phyloP scores from a whole-genome alignment of 2,329 filamentous ascomycete species.

The Graphilbum ipis-grandicollis region DNA sequence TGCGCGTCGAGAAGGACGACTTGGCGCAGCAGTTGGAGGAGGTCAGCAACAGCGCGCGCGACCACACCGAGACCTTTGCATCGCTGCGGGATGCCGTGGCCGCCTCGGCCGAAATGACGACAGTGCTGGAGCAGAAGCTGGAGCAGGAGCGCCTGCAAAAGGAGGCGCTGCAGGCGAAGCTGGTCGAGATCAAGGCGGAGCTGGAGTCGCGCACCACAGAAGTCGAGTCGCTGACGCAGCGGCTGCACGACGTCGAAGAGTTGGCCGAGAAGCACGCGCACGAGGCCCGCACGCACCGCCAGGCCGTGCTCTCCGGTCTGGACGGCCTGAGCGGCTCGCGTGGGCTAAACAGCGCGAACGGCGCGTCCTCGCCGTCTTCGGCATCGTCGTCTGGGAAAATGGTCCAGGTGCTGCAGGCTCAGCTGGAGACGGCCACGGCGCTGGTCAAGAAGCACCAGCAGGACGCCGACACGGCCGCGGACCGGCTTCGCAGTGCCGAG shows the following conservation, averaged over 20 bases:
- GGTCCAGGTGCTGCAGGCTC: conserved; percentile 63
- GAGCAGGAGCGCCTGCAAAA: conserved; percentile 66
- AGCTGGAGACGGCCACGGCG: conserved; percentile 59
- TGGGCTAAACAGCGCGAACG: too few relatives aligned
- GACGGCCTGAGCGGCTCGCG: conserved; percentile 63
- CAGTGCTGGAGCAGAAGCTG: conserved; percentile 62
- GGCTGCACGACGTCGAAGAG: conserved; percentile 73
- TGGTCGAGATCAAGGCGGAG: conserved; percentile 61
- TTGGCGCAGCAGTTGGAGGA: conserved; percentile 52
- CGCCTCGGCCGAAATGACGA: conserved; percentile 61
- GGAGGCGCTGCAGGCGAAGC: conserved; percentile 58
- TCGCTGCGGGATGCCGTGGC: conserved; percentile 62
- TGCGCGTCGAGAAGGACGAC: conserved; percentile 77
- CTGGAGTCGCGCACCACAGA: conserved; percentile 69
- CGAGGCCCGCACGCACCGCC: conserved; percentile 72
- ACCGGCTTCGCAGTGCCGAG: conserved; percentile 81
- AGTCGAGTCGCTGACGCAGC: conserved; percentile 54
- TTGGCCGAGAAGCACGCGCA: conserved; percentile 71
- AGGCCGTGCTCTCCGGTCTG: conserved; percentile 67
- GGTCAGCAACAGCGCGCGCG: conserved; percentile 46
- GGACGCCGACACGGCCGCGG: conserved; percentile 71
- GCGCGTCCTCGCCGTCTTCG: too few relatives aligned
- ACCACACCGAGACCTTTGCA: conserved; percentile 53
- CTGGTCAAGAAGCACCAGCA: conserved; percentile 78
- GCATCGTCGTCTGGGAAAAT: too few relatives aligned